Conservation (phyloP, 116 monocot genomes). For the Papilionanthe hybrid region DNA sequence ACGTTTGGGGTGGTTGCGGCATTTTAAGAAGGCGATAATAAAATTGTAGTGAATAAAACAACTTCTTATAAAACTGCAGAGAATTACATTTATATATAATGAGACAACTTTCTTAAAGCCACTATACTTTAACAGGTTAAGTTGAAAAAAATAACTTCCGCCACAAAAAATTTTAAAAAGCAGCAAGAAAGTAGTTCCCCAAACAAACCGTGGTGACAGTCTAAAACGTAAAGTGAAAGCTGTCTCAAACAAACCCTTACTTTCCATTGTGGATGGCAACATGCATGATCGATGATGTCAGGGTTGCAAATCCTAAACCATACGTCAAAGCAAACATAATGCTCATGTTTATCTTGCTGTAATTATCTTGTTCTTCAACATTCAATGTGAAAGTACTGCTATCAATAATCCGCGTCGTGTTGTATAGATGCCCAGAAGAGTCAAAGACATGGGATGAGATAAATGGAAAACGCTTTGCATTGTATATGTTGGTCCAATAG, state of each 20-base stretch:
- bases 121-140: too few relatives aligned
- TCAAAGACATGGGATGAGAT: slow-evolving; percentile 18
- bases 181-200: too few relatives aligned
- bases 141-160: too few relatives aligned
- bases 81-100: too few relatives aligned
- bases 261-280: slow-evolving; percentile 23
- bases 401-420: slow-evolving; percentile 19
- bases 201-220: too few relatives aligned
- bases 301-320: slow-evolving; percentile 21
- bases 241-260: background rate
- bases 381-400: slow-evolving; percentile 18
- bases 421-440: slow-evolving; percentile 6
- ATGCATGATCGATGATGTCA: slow-evolving; percentile 20
- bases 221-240: too few relatives aligned
- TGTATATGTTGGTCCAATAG: slow-evolving; percentile 29
- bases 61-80: too few relatives aligned
- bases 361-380: slow-evolving; percentile 12
- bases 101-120: too few relatives aligned
- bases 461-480: slow-evolving; percentile 23
- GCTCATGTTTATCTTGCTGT: slow-evolving; percentile 23
- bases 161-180: too few relatives aligned
- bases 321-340: slow-evolving; percentile 16
- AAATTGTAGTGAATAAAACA: too few relatives aligned
- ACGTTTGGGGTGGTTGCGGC: too few relatives aligned
- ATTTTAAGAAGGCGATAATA: too few relatives aligned